Percentiles rank a stretch among this genome's conserved stretches.
phyloP scores from a whole-genome alignment of 2,329 filamentous ascomycete genomes.

The Lachnellula arida region DNA sequence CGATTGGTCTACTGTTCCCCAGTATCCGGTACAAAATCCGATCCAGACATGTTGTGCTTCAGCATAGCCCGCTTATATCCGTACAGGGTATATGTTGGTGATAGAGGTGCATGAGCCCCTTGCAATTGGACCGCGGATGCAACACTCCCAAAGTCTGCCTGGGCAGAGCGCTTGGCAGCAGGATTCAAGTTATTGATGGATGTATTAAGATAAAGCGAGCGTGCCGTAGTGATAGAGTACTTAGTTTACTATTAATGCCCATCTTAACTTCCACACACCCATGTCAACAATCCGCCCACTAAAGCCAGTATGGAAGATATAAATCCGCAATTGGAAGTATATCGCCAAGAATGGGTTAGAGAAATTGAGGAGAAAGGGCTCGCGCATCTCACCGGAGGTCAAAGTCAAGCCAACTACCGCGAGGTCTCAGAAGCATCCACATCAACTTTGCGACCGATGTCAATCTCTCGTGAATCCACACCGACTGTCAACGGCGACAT shows the following conservation, averaged over 20 bases:
- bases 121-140: too few relatives aligned
- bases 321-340: not conserved
- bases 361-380: not conserved
- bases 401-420: not conserved
- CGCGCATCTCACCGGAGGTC: not conserved
- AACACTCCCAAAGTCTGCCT: too few relatives aligned
- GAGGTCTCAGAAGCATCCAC: conserved; percentile 1
- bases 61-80: too few relatives aligned
- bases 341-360: not conserved
- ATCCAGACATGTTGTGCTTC: too few relatives aligned
- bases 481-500: not conserved
- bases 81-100: too few relatives aligned
- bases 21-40: too few relatives aligned
- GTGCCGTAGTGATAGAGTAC: too few relatives aligned
- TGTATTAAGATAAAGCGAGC: too few relatives aligned
- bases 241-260: not conserved
- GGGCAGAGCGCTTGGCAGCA: too few relatives aligned
- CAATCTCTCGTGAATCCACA: not conserved
- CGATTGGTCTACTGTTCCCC: too few relatives aligned
- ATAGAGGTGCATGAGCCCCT: too few relatives aligned
- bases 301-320: not conserved
- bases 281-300: not conserved
- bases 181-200: too few relatives aligned
- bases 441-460: not conserved
- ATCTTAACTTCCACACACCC: not conserved